Percentiles rank a stretch among this genome's conserved stretches.
Conservation (phyloP, 2,329 filamentous ascomycete species). For the Colletotrichum somersetense region DNA sequence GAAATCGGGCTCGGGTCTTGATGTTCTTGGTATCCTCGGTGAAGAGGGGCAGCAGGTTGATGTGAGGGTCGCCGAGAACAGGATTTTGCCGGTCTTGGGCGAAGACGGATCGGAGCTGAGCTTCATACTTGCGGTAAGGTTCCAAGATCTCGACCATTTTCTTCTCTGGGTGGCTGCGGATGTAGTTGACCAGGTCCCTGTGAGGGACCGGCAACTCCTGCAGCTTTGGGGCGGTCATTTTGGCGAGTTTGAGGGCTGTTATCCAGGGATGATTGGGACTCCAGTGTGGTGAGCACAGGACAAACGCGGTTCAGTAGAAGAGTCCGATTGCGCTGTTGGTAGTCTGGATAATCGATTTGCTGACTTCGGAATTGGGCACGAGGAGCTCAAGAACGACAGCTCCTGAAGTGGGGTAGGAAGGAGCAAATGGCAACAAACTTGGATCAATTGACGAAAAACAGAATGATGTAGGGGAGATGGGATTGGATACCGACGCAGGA, state of each 20-base stretch:
- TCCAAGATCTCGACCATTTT: slow-evolving; percentile 70
- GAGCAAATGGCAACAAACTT: not conserved
- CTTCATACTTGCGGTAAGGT: slow-evolving; percentile 77
- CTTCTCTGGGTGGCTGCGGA: slow-evolving; percentile 65
- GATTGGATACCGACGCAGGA: too few species aligned
- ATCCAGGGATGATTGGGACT: not conserved
- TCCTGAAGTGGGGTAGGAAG: not conserved
- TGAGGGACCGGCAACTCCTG: slow-evolving; percentile 62
- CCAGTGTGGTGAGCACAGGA: not conserved
- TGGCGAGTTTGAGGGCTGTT: slow-evolving; percentile 24
- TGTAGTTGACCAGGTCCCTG: slow-evolving; percentile 62
- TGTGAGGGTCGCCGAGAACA: slow-evolving; percentile 65
- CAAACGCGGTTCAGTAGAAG: too few species aligned
- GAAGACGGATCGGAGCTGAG: slow-evolving; percentile 74
- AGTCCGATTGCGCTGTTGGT: not conserved
- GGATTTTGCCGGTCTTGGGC: slow-evolving; percentile 75
- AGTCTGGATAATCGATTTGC: not conserved
- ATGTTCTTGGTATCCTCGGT: slow-evolving; percentile 66
- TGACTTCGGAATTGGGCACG: not conserved
- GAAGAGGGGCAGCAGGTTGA: slow-evolving; percentile 78
- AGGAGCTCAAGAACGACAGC: not conserved
- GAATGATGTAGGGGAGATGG: not conserved
- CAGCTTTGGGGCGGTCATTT: slow-evolving; percentile 55
- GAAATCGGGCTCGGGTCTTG: slow-evolving; percentile 72
- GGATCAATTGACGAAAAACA: slow-evolving; percentile 14